A percentile compares a stretch with the other conserved stretches of the same genome.
Evolutionary conservation across 2,329 filamentous ascomycete genomes (phyloP).

Genomic region (Sclerotinia minor): DNA sequence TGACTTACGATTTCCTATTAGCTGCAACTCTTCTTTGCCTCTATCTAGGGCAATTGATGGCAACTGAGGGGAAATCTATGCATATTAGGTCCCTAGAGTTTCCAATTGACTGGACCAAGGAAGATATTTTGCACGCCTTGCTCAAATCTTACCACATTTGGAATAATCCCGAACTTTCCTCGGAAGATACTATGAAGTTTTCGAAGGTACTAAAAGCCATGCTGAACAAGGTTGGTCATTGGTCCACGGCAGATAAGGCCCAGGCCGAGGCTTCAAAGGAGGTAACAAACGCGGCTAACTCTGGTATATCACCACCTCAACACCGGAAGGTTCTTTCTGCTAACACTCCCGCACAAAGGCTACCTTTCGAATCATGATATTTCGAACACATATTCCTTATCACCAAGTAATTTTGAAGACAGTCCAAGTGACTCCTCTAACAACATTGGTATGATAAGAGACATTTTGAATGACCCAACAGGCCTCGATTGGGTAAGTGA

Average conservation of each 20-base stretch:
- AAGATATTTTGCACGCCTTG: constrained; percentile 31
- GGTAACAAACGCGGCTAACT: background rate
- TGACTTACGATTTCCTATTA: constrained; percentile 35
- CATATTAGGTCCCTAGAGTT: constrained; percentile 17
- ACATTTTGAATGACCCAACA: constrained; percentile 11
- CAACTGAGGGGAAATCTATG: constrained; percentile 10
- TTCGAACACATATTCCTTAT: background rate
- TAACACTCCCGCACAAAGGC: background rate
- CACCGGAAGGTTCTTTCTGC: background rate
- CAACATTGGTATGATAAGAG: constrained; percentile 12
- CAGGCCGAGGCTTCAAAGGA: background rate
- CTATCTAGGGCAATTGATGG: constrained; percentile 32
- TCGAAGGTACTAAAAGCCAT: constrained; percentile 30
- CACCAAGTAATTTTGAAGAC: background rate
- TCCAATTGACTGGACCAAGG: constrained; percentile 29
- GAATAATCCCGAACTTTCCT: constrained; percentile 26
- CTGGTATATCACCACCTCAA: background rate
- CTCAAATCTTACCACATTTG: constrained; percentile 33
- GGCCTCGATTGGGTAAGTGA: constrained; percentile 22
- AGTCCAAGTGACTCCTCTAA: background rate
- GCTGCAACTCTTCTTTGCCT: constrained; percentile 38
- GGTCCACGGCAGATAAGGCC: background rate
- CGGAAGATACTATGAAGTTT: constrained; percentile 34
- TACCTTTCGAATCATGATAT: background rate
- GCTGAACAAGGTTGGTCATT: constrained; percentile 29